Evolutionary conservation across 2,329 filamentous ascomycete species (phyloP).

Genomic region (Colletotrichum sp.): DNA sequence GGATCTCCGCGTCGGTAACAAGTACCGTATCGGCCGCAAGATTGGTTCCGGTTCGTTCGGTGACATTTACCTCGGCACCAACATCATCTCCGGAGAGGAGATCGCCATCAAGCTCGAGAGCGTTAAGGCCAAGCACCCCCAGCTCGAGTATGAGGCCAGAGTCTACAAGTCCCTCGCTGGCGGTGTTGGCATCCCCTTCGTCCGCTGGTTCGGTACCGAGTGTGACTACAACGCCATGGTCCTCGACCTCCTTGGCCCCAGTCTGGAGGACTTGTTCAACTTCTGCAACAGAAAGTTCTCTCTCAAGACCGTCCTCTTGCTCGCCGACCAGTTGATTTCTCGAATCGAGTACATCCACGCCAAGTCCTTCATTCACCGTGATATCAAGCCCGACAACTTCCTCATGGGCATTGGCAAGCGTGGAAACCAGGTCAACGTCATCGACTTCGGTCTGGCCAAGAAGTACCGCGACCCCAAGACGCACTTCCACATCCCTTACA

Average conservation of each 20-base stretch:
- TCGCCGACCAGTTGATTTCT: slow-evolving; percentile 98
- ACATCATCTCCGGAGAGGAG: slow-evolving; percentile 99
- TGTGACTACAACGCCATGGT: slow-evolving; percentile 99
- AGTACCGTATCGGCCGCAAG: slow-evolving; percentile 99
- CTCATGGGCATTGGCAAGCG: slow-evolving; percentile 99
- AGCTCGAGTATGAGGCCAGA: slow-evolving; percentile 97
- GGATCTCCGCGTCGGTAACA: slow-evolving; percentile 99
- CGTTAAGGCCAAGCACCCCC: slow-evolving; percentile 99
- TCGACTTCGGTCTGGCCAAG: slow-evolving; percentile 98
- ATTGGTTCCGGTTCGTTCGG: slow-evolving; percentile 98
- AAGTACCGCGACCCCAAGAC: slow-evolving; percentile 99
- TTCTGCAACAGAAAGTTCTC: slow-evolving; percentile 99
- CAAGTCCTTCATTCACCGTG: slow-evolving; percentile 99
- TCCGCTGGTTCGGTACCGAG: slow-evolving; percentile 99
- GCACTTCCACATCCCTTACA: slow-evolving; percentile 99
- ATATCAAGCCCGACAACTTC: slow-evolving; percentile 99
- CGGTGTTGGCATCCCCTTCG: slow-evolving; percentile 97
- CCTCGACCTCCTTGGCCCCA: slow-evolving; percentile 92
- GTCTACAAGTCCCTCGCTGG: slow-evolving; percentile 91
- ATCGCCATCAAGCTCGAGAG: slow-evolving; percentile 99
- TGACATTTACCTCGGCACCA: slow-evolving; percentile 98
- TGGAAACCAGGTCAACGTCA: slow-evolving; percentile 99
- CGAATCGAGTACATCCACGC: slow-evolving; percentile 99
- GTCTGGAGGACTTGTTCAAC: slow-evolving; percentile 98
- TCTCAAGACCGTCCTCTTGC: slow-evolving; percentile 93